These are phyloP conservation scores for Diaporthe humulicola DNA, from an alignment of 2,329 filamentous ascomycete genomes.

Conservation along the genomic window DNA sequence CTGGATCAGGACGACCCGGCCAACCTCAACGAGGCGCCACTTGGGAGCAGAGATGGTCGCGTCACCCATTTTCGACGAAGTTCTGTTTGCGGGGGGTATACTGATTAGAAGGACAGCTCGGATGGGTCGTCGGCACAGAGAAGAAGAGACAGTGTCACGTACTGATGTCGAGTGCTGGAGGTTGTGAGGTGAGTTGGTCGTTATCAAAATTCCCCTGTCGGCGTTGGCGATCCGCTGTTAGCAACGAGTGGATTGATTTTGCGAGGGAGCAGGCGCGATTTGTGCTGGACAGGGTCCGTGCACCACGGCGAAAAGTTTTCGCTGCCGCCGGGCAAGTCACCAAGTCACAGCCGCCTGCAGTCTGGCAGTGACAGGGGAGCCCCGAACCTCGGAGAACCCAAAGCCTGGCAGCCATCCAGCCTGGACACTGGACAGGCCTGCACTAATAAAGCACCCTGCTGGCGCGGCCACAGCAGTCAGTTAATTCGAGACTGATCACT, in stretches of 20 bases:
- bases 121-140: conserved; percentile 5
- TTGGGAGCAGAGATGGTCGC: conserved; percentile 84
- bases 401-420: too few relatives aligned
- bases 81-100: conserved; percentile 57
- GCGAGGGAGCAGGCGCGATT: conserved; percentile 23
- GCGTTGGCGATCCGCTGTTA: conserved; percentile 37
- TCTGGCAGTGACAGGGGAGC: not conserved
- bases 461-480: not conserved
- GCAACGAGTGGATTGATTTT: conserved; percentile 35
- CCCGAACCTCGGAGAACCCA: not conserved
- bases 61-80: conserved; percentile 82
- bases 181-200: conserved; percentile 36
- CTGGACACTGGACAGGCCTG: too few relatives aligned
- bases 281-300: conserved; percentile 22
- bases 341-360: too few relatives aligned
- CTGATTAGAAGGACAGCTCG: conserved; percentile 43
- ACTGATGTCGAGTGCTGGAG: conserved; percentile 35
- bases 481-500: too few relatives aligned
- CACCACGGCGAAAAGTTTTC: conserved; percentile 28
- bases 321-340: not conserved
- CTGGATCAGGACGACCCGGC: conserved; percentile 95
- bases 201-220: conserved; percentile 35
- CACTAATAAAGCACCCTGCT: too few relatives aligned
- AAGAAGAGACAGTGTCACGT: conserved; percentile 26
- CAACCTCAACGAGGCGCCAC: conserved; percentile 98